These are phyloP conservation scores for Wickerhamiella musiphila DNA, from an alignment of 805 yeast genomes.

Conservation along the genomic window DNA sequence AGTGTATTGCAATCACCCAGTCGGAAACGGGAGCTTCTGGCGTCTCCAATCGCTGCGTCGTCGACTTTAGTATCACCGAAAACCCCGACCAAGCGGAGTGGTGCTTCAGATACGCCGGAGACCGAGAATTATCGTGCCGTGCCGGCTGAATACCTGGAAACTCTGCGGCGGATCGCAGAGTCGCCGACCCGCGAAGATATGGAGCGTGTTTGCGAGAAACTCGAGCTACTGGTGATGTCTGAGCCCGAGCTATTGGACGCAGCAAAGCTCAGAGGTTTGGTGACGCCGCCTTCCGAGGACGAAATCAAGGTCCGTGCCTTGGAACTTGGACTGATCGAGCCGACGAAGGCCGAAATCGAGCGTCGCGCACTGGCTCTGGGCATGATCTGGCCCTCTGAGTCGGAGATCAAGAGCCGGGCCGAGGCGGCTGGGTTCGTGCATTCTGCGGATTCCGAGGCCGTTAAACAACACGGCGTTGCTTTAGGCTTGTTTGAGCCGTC, in stretches of 20 bases:
- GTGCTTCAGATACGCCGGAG: constrained; percentile 1
- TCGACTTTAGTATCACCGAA: not conserved
- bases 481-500: constrained; percentile 39
- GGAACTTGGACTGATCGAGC: constrained; percentile 12
- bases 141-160: constrained; percentile 18
- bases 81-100: not conserved
- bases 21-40: no score
- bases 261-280: constrained; percentile 25
- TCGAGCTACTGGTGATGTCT: constrained; percentile 8
- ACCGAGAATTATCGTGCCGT: constrained; percentile 15
- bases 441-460: constrained; percentile 2
- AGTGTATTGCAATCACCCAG: not conserved
- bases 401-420: constrained; percentile 1
- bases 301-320: constrained; percentile 14
- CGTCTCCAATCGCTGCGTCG: not conserved
- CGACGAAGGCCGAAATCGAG: constrained; percentile 4
- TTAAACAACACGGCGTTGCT: constrained; percentile 35
- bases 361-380: constrained; percentile 9
- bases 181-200: constrained; percentile 18
- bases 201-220: constrained; percentile 13
- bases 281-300: constrained; percentile 38
- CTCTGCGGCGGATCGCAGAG: constrained; percentile 19
- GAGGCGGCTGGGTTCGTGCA: constrained; percentile 1
- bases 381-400: constrained; percentile 8
- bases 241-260: constrained; percentile 2